Percentiles rank a stretch among this genome's conserved stretches.
Evolutionary conservation across 2,329 filamentous ascomycete genomes (phyloP).

Genomic region (Cytospora paraplurivora): DNA sequence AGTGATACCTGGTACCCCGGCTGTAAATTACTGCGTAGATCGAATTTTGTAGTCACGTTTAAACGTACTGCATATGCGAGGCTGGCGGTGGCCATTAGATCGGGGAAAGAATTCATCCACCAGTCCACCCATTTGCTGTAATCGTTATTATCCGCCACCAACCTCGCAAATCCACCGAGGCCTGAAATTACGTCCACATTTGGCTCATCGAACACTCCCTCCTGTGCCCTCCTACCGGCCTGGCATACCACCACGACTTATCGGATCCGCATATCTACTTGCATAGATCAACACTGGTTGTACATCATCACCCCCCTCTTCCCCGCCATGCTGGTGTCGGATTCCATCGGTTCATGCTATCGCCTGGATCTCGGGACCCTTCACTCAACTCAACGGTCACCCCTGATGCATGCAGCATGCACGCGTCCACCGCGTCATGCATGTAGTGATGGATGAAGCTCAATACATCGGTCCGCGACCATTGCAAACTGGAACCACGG

Average conservation of each 20-base stretch:
- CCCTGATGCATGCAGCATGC: background rate
- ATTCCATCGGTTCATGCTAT: background rate
- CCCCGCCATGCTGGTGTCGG: background rate
- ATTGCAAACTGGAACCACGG: background rate
- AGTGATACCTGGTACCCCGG: no score
- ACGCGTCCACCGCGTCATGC: background rate
- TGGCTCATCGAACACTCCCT: background rate
- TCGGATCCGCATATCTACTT: background rate
- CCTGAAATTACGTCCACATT: background rate
- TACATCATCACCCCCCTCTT: background rate
- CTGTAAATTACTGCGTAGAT: no score
- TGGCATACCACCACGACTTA: background rate
- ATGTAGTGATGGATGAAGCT: background rate
- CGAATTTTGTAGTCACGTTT: no score
- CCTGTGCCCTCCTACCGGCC: background rate
- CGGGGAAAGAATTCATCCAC: no score
- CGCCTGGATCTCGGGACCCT: background rate
- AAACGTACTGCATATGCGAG: no score
- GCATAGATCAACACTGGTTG: background rate
- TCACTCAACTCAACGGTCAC: background rate
- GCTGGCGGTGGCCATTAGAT: no score
- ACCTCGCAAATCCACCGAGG: no score
- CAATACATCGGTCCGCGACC: background rate
- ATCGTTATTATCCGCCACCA: background rate
- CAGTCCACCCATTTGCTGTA: background rate